Evolutionary conservation across 345 rosid species (phyloP).

Genomic region (Citrus maxima): DNA sequence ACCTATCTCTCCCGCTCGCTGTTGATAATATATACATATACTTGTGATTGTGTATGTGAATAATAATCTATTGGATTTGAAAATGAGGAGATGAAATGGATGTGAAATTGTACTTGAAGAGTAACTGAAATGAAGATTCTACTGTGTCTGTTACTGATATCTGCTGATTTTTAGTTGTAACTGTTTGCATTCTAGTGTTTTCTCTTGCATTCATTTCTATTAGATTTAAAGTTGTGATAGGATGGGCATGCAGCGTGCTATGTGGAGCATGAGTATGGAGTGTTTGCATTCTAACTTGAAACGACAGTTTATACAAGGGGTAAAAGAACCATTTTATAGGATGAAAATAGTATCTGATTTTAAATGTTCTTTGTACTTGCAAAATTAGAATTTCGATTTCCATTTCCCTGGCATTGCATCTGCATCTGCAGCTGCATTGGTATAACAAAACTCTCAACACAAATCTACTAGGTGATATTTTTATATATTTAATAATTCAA

Average conservation of each 20-base stretch:
- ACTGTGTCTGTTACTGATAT: background rate
- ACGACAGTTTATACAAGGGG: too few relatives aligned
- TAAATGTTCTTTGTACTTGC: background rate
- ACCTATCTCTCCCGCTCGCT: background rate
- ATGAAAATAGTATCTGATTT: background rate
- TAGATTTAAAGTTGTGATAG: background rate
- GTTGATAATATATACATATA: background rate
- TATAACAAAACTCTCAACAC: background rate
- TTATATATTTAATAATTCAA: background rate
- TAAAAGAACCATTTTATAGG: background rate
- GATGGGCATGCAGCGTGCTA: background rate
- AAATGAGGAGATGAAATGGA: background rate
- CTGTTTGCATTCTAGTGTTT: background rate
- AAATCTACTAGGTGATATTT: background rate
- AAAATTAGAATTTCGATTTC: background rate
- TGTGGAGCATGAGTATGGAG: background rate
- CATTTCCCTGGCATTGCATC: background rate
- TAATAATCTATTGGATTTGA: background rate
- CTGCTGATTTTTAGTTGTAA: background rate
- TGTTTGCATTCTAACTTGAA: background rate
- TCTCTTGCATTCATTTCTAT: background rate
- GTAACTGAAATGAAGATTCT: background rate
- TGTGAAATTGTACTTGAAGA: background rate
- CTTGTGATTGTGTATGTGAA: background rate
- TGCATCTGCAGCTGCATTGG: background rate